Percentiles rank a stretch among this genome's conserved stretches.
These are phyloP conservation scores for Vanrija sp. DNA, from an alignment of 1,284 basidiomycete species.

Conservation along the genomic window DNA sequence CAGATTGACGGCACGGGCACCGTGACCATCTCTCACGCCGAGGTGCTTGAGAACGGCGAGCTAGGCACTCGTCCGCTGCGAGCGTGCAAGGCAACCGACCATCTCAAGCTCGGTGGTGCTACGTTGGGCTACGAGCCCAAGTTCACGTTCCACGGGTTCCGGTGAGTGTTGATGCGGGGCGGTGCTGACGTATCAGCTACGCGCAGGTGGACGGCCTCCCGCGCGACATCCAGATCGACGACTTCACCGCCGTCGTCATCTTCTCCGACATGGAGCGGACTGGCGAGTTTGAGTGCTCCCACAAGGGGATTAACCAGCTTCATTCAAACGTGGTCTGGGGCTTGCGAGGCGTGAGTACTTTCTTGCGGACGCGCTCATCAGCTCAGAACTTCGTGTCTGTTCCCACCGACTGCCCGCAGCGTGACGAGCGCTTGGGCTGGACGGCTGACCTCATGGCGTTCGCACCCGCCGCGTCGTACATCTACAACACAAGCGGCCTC, in stretches of 20 bases:
- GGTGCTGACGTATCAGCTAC: slow-evolving; percentile 3
- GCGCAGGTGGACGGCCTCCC: slow-evolving; percentile 16
- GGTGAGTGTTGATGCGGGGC: slow-evolving; percentile 16
- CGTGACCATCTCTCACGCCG: slow-evolving; percentile 26
- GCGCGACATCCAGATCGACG: slow-evolving; percentile 8
- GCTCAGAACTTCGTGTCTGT: slow-evolving; percentile 36
- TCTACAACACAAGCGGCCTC: slow-evolving; percentile 31
- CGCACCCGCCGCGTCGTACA: slow-evolving; percentile 31
- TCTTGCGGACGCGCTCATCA: too few relatives aligned
- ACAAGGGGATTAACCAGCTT: slow-evolving; percentile 28
- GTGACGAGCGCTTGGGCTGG: slow-evolving; percentile 44
- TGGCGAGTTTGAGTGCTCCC: slow-evolving; percentile 32
- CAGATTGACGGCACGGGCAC: not conserved
- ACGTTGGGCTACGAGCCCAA: slow-evolving; percentile 16
- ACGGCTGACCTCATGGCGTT: slow-evolving; percentile 42
- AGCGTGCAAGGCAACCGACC: slow-evolving; percentile 18
- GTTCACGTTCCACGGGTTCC: slow-evolving; percentile 31
- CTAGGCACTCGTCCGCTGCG: slow-evolving; percentile 29
- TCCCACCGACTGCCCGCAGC: slow-evolving; percentile 44
- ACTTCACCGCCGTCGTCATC: slow-evolving; percentile 31
- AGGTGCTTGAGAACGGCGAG: slow-evolving; percentile 35
- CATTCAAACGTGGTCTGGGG: slow-evolving; percentile 36
- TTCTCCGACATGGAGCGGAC: slow-evolving; percentile 29
- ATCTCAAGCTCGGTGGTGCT: slow-evolving; percentile 11
- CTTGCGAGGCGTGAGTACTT: slow-evolving; percentile 6